Conservation (phyloP, 1,284 basidiomycete species). For the Apiotrichum sp. region DNA sequence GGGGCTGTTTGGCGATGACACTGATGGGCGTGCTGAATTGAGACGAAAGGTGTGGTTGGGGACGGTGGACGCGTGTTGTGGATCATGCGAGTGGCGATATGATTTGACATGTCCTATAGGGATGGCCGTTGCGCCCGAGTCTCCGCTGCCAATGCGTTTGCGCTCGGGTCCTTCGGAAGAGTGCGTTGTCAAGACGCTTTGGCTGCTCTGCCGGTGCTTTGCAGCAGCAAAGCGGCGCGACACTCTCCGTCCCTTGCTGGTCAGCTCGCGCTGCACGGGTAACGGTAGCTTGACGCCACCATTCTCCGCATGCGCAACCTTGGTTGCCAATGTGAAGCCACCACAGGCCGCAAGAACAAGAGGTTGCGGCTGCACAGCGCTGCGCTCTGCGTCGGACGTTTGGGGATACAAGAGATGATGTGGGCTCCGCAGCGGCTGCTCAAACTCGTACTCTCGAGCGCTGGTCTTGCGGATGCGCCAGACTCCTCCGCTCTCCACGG, state of each 20-base stretch:
- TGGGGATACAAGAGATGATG: neutral
- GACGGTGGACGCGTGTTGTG: slow-evolving; percentile 5
- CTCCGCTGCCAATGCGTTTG: slow-evolving; percentile 1
- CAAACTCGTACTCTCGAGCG: slow-evolving; percentile 40
- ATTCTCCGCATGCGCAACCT: slow-evolving; percentile 36
- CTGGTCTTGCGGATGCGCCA: slow-evolving; percentile 33
- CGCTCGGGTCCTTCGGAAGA: neutral
- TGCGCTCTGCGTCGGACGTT: neutral
- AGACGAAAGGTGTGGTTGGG: slow-evolving; percentile 9
- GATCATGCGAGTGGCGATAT: too few species aligned
- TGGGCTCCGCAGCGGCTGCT: slow-evolving; percentile 17
- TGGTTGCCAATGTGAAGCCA: slow-evolving; percentile 27
- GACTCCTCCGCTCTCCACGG: slow-evolving; percentile 28
- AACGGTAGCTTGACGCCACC: slow-evolving; percentile 40
- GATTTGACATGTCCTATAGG: neutral
- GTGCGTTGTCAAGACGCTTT: neutral
- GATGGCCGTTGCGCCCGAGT: slow-evolving; percentile 4
- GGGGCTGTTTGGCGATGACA: slow-evolving; percentile 1
- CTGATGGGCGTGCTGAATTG: neutral
- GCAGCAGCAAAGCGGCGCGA: slow-evolving; percentile 11
- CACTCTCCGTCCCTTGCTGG: slow-evolving; percentile 9
- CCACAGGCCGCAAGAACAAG: slow-evolving; percentile 2
- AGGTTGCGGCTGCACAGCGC: slow-evolving; percentile 2
- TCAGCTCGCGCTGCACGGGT: slow-evolving; percentile 13
- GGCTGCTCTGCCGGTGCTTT: slow-evolving; percentile 14